Evolutionary conservation across 169 alveolate genomes (phyloP).

Genomic region (Plasmodium chabaudi): DNA sequence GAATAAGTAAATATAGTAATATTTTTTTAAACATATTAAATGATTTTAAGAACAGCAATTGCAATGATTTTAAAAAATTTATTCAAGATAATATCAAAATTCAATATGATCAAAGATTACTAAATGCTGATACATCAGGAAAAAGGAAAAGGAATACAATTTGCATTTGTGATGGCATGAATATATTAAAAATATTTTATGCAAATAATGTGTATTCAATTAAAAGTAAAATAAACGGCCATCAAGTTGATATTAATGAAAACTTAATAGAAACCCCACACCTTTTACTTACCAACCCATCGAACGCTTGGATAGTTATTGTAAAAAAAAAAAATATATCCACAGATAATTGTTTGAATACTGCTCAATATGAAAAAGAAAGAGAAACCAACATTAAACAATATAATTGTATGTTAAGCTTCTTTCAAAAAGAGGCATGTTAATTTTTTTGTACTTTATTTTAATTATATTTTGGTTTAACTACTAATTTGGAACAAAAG

Average conservation of each 20-base stretch:
- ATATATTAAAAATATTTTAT: slow-evolving; percentile 43
- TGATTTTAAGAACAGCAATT: slow-evolving; percentile 21
- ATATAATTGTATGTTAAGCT: slow-evolving; percentile 11
- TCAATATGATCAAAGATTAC: slow-evolving; percentile 46
- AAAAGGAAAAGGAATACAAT: slow-evolving; percentile 64
- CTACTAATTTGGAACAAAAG: too few relatives aligned
- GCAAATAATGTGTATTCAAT: slow-evolving; percentile 33
- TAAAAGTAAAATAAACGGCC: slow-evolving; percentile 65
- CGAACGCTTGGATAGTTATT: slow-evolving; percentile 65
- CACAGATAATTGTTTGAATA: slow-evolving; percentile 6
- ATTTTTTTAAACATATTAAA: slow-evolving; percentile 35
- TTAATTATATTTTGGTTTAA: too few relatives aligned
- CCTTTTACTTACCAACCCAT: slow-evolving; percentile 15
- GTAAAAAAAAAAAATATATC: slow-evolving; percentile 21
- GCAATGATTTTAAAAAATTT: slow-evolving; percentile 24
- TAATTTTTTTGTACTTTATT: not conserved
- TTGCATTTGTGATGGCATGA: slow-evolving; percentile 30
- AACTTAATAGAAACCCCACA: slow-evolving; percentile 40
- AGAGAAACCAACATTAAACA: slow-evolving; percentile 18
- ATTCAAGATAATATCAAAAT: slow-evolving; percentile 61
- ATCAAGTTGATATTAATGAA: slow-evolving; percentile 56
- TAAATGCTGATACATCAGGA: slow-evolving; percentile 63
- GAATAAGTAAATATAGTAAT: slow-evolving; percentile 37
- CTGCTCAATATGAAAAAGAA: slow-evolving; percentile 33
- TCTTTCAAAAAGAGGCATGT: slow-evolving; percentile 14